Base-by-base conservation (phyloP, 805 yeast genomes). In the Henningerozyma blattae region DNA sequence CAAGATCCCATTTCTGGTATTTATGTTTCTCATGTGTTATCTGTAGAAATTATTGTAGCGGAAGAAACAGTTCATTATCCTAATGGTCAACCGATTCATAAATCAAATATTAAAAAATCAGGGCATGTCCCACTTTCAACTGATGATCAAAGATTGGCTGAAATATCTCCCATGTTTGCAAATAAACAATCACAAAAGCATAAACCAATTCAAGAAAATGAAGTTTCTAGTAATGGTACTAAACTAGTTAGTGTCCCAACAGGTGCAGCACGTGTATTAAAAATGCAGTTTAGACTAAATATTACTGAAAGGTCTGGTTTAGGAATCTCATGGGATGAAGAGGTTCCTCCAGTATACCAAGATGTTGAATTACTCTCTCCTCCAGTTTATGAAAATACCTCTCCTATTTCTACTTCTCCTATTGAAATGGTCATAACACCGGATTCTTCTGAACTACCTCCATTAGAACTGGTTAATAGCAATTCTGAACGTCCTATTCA, bases 291-390 rank as follows among this genome's bases (percentile, higher is more conserved):
- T 60, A 77, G 80, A 44, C 47, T 89, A n/a, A 64, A 65, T 4
- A 59, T 91, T 15, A 82, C 94, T 2, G 97, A 87, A 53, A 67
- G 97, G 39, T 79, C 94, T 0, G 99, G 99, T 0, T 65, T 91
- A 27, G 98, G 99, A 4, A 84, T 91, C 17, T 82, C 96, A 0
- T 91, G 98, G 97, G 96, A 89, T 58, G 96, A 89, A 52, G 98
- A 91, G 56, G 98, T 93, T 15, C 99, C 99, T 2, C 99, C 99
- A 1, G 82, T 86, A 14, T 91, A 91, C 48, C 84, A 75, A 35
- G 87, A 85, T 45, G 86, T 91, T 15, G 65, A 75, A 18, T 75
- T 94, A 0, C 64, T 84, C 28, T 74, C 86, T 15, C 98, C 98
- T 0, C 98, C 98, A 2, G 74, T 76, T 3, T 91, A 89, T 55